A percentile compares a stretch with the other conserved stretches of the same genome.
These are phyloP conservation scores for Aspergillus quadrilineatus DNA, from an alignment of 2,329 filamentous ascomycete genomes.

Conservation along the genomic window DNA sequence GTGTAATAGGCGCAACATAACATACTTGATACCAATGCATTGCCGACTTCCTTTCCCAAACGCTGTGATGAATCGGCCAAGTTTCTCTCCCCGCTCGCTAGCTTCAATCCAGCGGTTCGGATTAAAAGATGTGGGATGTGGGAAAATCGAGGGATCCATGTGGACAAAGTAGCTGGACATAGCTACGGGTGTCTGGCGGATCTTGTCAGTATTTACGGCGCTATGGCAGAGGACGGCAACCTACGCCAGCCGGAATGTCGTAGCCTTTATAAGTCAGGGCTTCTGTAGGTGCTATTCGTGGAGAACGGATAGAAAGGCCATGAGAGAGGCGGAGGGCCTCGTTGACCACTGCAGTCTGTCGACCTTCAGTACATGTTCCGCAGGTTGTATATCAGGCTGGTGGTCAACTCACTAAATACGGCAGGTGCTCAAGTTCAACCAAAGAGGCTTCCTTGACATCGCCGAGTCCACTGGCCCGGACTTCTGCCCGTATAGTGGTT, in stretches of 20 bases:
- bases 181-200: not conserved
- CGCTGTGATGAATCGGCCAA: not conserved
- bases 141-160: slow-evolving; percentile 2
- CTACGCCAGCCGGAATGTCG: slow-evolving; percentile 15
- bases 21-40: slow-evolving; percentile 2
- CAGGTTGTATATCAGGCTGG: no score
- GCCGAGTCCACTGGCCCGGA: slow-evolving; percentile 3
- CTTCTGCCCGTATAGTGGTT: slow-evolving; percentile 23
- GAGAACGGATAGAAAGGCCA: slow-evolving; percentile 32
- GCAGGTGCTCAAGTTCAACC: slow-evolving; percentile 38
- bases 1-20: no score
- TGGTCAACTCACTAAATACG: slow-evolving; percentile 35
- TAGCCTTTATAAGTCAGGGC: slow-evolving; percentile 31
- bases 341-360: slow-evolving; percentile 5
- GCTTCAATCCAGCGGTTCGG: slow-evolving; percentile 5
- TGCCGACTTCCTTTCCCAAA: not conserved
- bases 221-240: not conserved
- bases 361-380: not conserved
- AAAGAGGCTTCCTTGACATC: not conserved
- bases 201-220: not conserved
- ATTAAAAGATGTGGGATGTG: not conserved
- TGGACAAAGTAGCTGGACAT: not conserved
- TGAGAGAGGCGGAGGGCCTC: slow-evolving; percentile 40
- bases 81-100: not conserved
- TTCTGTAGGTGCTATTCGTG: slow-evolving; percentile 28